Evolutionary conservation across 2,329 filamentous ascomycete genomes (phyloP), one percentile per base, ranked within the genome.

Genomic region (Paramyrothecium sp.): DNA sequence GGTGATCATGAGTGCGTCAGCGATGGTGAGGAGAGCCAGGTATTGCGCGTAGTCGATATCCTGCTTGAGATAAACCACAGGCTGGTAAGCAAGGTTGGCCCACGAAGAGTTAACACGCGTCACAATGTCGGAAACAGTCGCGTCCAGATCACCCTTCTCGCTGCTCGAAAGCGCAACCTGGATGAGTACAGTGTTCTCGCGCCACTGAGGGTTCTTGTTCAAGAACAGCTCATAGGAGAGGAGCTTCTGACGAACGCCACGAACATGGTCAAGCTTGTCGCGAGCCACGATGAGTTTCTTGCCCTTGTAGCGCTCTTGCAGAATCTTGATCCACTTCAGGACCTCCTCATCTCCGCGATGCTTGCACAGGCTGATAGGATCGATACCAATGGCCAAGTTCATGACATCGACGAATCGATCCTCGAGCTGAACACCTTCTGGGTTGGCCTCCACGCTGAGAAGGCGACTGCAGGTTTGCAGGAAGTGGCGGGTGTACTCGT

Each of bases 1-100:
- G 2, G 94, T 96, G 67, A 98, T 95, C 85, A 97, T 95, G 53
- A 98, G 79, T 3, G 89, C 90, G 75, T 98, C 93, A 2, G 94
- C 95, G 54, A 96, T 89, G 3, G 91, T 92, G 51, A 97, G 82
- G 8, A 98, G 80, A 2, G 93, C 94, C n/a, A 98, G 83, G 67
- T 97, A 98, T 69, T 97, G 93, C 0, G 90, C 81, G 69, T 96
- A 97, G 57, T 91, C 89, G 58, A 98, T 95, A 66, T 98, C 94
- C 72, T 98, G 94, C 73, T 96, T 93, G 54, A 98, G 80, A 73
- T 97, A 97, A 7, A 97, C 90, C 12, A 98, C 84, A 1, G 94
- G 94, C 68, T 96, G 92, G 67, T 97, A 95, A 0, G 92, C 91
- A 53, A 98, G 80, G 23, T 92, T 97, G 7, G 93, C 93, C 81